Percentiles rank a stretch among this genome's conserved stretches.
Evolutionary conservation across 208 protist species (phyloP).

Genomic region (Porcisia hertigi): DNA sequence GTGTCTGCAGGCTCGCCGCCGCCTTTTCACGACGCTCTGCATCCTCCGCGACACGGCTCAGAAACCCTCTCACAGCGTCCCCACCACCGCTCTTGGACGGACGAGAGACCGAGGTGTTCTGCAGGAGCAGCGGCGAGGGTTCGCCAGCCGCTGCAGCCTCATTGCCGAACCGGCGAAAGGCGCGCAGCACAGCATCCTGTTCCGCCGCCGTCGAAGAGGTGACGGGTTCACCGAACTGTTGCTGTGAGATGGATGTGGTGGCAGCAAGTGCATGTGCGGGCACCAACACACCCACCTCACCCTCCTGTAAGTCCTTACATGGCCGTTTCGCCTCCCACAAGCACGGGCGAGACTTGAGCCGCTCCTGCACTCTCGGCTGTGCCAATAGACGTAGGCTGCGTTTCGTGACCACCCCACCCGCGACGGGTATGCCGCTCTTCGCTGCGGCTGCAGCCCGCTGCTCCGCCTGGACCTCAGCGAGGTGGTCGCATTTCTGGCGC

Average conservation of each 20-base stretch:
- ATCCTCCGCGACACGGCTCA: slow-evolving; percentile 43
- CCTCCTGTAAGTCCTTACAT: neutral
- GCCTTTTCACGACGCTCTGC: slow-evolving; percentile 34
- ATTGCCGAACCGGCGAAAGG: slow-evolving; percentile 8
- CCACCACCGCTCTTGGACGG: slow-evolving; percentile 4
- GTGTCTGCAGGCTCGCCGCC: slow-evolving; percentile 30
- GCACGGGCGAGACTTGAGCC: slow-evolving; percentile 23
- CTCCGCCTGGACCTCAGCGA: slow-evolving; percentile 27
- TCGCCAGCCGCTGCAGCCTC: neutral
- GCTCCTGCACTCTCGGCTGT: slow-evolving; percentile 23
- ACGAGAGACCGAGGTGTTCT: neutral
- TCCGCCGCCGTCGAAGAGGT: slow-evolving; percentile 27
- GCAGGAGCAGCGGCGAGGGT: neutral
- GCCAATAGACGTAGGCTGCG: slow-evolving; percentile 26
- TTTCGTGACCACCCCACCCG: slow-evolving; percentile 16
- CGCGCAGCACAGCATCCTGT: slow-evolving; percentile 27
- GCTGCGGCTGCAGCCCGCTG: slow-evolving; percentile 15
- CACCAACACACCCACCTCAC: neutral
- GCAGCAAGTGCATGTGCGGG: neutral
- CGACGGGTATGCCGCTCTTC: slow-evolving; percentile 13
- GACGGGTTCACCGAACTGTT: slow-evolving; percentile 20
- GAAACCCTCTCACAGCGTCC: slow-evolving; percentile 25
- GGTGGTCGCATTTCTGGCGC: slow-evolving; percentile 36
- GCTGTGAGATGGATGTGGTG: neutral
- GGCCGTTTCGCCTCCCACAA: slow-evolving; percentile 32